Base-by-base conservation (phyloP, 108 stramenopile genomes). In the Cyclotella choctawhatcheeana region DNA sequence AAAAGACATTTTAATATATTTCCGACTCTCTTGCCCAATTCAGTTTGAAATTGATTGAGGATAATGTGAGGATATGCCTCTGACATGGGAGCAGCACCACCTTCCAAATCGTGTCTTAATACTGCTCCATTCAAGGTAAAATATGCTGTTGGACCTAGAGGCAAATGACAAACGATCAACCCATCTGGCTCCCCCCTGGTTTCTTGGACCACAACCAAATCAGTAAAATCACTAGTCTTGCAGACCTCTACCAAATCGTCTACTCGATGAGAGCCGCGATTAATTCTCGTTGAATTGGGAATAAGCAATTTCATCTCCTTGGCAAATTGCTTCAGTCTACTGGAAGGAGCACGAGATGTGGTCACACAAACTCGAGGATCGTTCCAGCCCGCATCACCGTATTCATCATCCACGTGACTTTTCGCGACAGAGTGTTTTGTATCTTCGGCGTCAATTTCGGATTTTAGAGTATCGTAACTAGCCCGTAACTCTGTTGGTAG, bases 171-270 rank as follows among this genome's bases (percentile, higher is more conserved):
- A 45, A 99, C 86, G 5, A 98, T 89, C 64, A 99, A 80, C 1
- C 98, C 97, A 75, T 99, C 99, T 18, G 99, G 99, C 81, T 98
- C 96, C 35, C 99, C 99, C n/a, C 99, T 84, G 12, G 98, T 99
- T 70, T 99, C 99, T 68, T 97, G 97, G 24, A 97, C 89, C 31
- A 99, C 73, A 7, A 99, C 87, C 35, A 99, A 80, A 84, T 99
- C 99, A 14, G 97, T 97, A 73, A 99, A 98, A 71, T 98, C 97
- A 24, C 88, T 82, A 52, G 84, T 71, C 52, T 90, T 85, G 62
- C 95, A 96, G 10, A 93, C 86, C 52, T 95, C 92, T 34, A 99
- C 93, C 58, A 99, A 85, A 58, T 98, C 97, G 45, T 86, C 88
- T 25, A 97, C 93, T 31, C 94, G 93, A 80, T 90, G 85, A 70